Evolutionary conservation across 169 alveolate species (phyloP).

Genomic region (Condylostoma magnum): DNA sequence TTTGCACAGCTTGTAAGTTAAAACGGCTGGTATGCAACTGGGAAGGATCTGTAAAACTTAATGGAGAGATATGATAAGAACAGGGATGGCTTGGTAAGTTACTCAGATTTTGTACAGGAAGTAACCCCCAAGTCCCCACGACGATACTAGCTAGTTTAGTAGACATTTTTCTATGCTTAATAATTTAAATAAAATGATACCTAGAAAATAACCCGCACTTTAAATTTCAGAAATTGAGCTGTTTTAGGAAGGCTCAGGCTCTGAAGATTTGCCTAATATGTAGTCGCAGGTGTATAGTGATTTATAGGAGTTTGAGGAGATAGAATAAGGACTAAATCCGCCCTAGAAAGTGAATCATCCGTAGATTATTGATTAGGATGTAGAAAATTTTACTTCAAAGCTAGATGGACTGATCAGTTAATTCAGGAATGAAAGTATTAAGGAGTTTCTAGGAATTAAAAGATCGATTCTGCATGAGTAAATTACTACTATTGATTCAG

Average conservation of each 20-base stretch:
- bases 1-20: neutral
- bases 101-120: slow-evolving; percentile 54
- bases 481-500: slow-evolving; percentile 65
- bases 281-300: no score
- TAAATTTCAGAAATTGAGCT: no score
- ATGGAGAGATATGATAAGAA: slow-evolving; percentile 59
- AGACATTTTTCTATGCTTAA: neutral
- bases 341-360: no score
- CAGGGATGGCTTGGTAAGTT: slow-evolving; percentile 57
- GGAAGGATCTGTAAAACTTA: slow-evolving; percentile 1
- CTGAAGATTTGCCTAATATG: no score
- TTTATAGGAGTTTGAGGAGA: no score
- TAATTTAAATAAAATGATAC: no score
- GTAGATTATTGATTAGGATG: slow-evolving; percentile 82
- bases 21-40: slow-evolving; percentile 9
- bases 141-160: neutral
- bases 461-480: slow-evolving; percentile 72
- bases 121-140: slow-evolving; percentile 57
- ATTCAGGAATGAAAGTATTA: slow-evolving; percentile 78
- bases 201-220: no score
- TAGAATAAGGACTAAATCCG: no score
- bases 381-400: slow-evolving; percentile 72
- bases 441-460: slow-evolving; percentile 81
- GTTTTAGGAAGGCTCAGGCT: no score
- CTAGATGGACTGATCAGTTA: slow-evolving; percentile 70